Conservation (phyloP, 1,139 yeast species). For the Candida tunisiensis region DNA sequence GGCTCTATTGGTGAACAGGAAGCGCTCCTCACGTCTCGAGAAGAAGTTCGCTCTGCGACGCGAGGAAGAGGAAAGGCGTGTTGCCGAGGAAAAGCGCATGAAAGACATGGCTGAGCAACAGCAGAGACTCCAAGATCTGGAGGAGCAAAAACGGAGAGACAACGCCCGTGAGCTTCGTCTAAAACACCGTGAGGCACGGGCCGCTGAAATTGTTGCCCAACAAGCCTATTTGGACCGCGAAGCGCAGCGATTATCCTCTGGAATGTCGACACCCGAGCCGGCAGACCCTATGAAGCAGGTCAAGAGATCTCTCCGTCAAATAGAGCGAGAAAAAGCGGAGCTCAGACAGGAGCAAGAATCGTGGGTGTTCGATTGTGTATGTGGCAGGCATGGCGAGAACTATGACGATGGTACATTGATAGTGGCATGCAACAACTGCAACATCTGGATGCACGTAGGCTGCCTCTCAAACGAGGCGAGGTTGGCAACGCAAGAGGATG, state of each 20-base stretch:
- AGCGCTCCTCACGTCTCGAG: slow-evolving; percentile 15
- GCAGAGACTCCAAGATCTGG: background rate
- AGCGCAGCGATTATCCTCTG: background rate
- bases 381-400: slow-evolving; percentile 23
- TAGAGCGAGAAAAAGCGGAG: slow-evolving; percentile 6
- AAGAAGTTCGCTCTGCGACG: no score
- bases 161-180: background rate
- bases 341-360: slow-evolving; percentile 6
- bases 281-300: slow-evolving; percentile 8
- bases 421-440: slow-evolving; percentile 23
- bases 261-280: slow-evolving; percentile 4
- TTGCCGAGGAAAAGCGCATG: no score
- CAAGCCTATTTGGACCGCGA: no score
- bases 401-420: slow-evolving; percentile 23
- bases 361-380: slow-evolving; percentile 26
- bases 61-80: no score
- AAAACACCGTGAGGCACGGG: background rate
- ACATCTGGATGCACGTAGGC: slow-evolving; percentile 25
- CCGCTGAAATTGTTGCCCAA: background rate
- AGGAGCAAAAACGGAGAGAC: background rate
- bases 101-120: background rate
- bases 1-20: slow-evolving; percentile 12
- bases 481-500: slow-evolving; percentile 2
- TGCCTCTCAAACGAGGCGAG: slow-evolving; percentile 13
- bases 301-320: slow-evolving; percentile 3